Conservation (phyloP, 768 basidiomycete species). For the Pleurotus tuber-regium region DNA sequence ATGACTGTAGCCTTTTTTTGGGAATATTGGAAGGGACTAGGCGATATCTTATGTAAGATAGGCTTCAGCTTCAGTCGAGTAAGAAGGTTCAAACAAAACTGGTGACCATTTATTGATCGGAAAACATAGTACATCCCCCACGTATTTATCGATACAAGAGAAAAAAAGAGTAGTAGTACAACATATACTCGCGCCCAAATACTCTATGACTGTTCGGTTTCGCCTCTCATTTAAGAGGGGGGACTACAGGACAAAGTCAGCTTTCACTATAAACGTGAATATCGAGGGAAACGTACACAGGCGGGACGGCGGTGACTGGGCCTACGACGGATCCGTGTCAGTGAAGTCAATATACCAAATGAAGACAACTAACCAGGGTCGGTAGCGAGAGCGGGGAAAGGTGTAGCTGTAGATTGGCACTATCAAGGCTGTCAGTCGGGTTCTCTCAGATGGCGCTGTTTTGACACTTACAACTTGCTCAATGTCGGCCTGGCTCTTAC, state of each 20-base stretch:
- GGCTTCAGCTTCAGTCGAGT: too few relatives aligned
- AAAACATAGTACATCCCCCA: neutral
- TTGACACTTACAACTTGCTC: constrained; percentile 23
- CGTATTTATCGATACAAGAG: neutral
- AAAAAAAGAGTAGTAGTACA: too few relatives aligned
- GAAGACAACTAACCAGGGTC: constrained; percentile 2
- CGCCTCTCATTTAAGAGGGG: neutral
- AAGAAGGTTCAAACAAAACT: neutral
- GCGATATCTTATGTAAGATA: too few relatives aligned
- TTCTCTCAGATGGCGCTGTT: too few relatives aligned
- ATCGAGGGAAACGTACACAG: neutral
- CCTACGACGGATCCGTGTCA: neutral
- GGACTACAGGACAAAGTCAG: neutral
- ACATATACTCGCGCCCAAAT: too few relatives aligned
- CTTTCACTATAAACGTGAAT: neutral
- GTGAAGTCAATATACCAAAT: neutral
- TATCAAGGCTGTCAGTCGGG: neutral
- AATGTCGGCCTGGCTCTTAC: constrained; percentile 23
- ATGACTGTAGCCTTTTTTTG: too few relatives aligned
- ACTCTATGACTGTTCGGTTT: too few relatives aligned
- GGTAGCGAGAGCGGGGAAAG: constrained; percentile 5
- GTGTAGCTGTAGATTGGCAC: constrained; percentile 4
- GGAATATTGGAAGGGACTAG: too few relatives aligned
- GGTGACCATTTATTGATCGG: neutral
- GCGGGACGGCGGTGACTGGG: constrained; percentile 7